A percentile compares a stretch with the other conserved stretches of the same genome.
phyloP scores from a whole-genome alignment of 108 stramenopile genomes.

The Mediolabrus comicus region DNA sequence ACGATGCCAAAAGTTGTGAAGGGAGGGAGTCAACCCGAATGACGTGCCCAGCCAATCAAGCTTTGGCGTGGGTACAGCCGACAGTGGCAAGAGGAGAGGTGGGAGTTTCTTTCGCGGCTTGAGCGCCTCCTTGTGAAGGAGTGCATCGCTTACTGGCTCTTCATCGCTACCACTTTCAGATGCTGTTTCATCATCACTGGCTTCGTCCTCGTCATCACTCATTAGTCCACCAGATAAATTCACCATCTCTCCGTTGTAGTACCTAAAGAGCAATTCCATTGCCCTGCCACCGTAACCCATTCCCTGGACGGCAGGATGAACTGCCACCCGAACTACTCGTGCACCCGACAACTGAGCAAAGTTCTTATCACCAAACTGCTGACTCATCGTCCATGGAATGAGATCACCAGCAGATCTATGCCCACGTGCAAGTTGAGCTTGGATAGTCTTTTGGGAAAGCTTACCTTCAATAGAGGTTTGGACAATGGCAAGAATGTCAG shows the following conservation, averaged over 20 bases:
- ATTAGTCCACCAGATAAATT: constrained; percentile 51
- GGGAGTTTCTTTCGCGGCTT: constrained; percentile 95
- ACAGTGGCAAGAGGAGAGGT: constrained; percentile 90
- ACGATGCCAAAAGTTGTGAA: constrained; percentile 93
- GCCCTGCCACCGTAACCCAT: constrained; percentile 98
- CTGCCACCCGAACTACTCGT: constrained; percentile 96
- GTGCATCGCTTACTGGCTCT: constrained; percentile 33
- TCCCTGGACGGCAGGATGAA: constrained; percentile 94
- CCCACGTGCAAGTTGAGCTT: constrained; percentile 92
- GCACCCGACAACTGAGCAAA: constrained; percentile 96
- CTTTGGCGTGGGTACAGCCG: constrained; percentile 79
- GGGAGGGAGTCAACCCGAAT: constrained; percentile 90
- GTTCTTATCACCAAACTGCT: constrained; percentile 97
- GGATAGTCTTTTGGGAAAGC: constrained; percentile 89
- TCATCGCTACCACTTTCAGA: constrained; percentile 43
- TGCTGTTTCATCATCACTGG: constrained; percentile 44
- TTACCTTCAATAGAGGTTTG: constrained; percentile 96
- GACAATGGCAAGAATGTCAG: constrained; percentile 83
- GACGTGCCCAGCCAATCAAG: constrained; percentile 98
- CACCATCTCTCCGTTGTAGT: constrained; percentile 96
- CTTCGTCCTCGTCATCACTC: constrained; percentile 47
- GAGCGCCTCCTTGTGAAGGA: constrained; percentile 80
- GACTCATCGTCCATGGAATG: constrained; percentile 99
- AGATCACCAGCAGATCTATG: constrained; percentile 96
- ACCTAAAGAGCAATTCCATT: constrained; percentile 84